Evolutionary conservation across 768 basidiomycete species (phyloP).

Genomic region (Stropharia rugosoannulata): DNA sequence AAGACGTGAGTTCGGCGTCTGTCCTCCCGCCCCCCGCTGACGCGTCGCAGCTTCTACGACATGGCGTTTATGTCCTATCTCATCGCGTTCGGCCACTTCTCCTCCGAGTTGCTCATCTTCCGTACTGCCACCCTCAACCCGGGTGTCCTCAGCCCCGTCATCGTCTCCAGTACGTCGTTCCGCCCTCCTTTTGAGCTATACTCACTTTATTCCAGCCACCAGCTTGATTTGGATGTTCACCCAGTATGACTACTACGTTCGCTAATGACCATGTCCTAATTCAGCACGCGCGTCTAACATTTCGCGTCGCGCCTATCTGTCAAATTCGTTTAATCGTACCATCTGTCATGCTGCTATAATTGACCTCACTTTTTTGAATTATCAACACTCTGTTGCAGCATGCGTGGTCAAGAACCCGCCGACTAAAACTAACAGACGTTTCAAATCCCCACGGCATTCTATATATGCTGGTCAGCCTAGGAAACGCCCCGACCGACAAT

Average conservation of each 20-base stretch:
- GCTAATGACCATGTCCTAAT: constrained; percentile 11
- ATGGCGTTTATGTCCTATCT: constrained; percentile 86
- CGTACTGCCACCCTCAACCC: constrained; percentile 62
- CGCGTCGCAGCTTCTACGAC: constrained; percentile 72
- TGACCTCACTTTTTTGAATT: too few relatives aligned
- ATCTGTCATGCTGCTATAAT: too few relatives aligned
- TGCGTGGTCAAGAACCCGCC: too few relatives aligned
- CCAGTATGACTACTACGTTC: constrained; percentile 81
- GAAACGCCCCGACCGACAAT: too few relatives aligned
- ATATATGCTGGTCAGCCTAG: too few relatives aligned
- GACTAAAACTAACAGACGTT: too few relatives aligned
- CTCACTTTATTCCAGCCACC: constrained; percentile 14
- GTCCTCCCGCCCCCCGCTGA: constrained; percentile 3
- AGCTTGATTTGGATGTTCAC: constrained; percentile 88
- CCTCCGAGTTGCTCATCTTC: constrained; percentile 82
- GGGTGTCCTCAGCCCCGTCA: constrained; percentile 68
- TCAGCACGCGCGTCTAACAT: background rate
- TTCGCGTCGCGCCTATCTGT: too few relatives aligned
- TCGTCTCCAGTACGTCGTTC: constrained; percentile 77
- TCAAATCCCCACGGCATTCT: too few relatives aligned
- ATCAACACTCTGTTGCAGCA: too few relatives aligned
- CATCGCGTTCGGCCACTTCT: constrained; percentile 88
- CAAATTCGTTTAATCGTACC: too few relatives aligned
- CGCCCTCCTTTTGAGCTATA: background rate
- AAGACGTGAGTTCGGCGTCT: constrained; percentile 57